Base-by-base conservation (phyloP, 257 asterid species). In the Forsythia suspensa region DNA sequence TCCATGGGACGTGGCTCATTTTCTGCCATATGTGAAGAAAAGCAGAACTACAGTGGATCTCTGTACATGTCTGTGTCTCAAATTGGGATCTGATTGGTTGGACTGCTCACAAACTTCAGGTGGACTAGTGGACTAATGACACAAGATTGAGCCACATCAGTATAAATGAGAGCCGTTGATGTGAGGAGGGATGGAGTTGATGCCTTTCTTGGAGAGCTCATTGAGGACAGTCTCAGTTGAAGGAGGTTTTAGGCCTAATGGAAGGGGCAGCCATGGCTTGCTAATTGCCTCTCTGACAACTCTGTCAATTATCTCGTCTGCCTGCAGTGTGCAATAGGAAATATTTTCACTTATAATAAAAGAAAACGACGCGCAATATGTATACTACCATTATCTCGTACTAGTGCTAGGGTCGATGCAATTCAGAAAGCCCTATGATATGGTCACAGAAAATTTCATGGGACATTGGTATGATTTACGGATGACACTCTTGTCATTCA, bases 191-290 rank as follows among this genome's bases (percentile, higher is more conserved):
- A 83, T 46, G 65, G 57, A 52, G 81, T 84, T 72, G 76, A 87
- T 85, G 73, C 91, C 91, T 79, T 81, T 85, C 70, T 59, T 83
- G 20, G 91, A 80, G 69, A 87, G 91, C 59, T 87, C 91, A 37
- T 65, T 66, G 13, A 87, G 84, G 71, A 87, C 87, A 65, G 80
- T 3, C 65, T 85, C 91, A n/a, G 89, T 83, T 24, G 91, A 85
- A 3, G 91, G 91, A 66, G 86, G 79, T 38, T 83, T 87, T 71
- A 87, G 87, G 67, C 91, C 89, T 41, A 87, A 76, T 7, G 91
- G 91, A 11, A 87, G 86, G 3, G 91, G 91, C 36, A 87, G 59
- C 87, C 87, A 83, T 74, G 91, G 91, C 73, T 87, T 85, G 83
- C 57, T 85, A 8, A 87, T 85, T 74, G 87, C 91, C 76, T 87